Conservation (phyloP, 2,329 filamentous ascomycete species). For the Fusarium sp. region DNA sequence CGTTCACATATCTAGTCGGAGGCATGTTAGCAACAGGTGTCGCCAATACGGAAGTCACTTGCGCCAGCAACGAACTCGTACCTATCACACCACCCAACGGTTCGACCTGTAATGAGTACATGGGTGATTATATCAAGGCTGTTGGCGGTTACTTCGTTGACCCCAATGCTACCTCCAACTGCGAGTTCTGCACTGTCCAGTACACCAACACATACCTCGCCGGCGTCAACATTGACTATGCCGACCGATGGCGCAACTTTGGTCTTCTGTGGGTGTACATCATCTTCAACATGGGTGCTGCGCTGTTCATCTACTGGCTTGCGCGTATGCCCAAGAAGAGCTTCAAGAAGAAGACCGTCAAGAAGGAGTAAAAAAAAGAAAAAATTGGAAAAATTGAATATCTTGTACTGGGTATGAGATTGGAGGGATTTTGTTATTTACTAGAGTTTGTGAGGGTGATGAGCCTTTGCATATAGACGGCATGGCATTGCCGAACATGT, state of each 20-base stretch:
- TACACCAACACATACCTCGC: conserved; percentile 65
- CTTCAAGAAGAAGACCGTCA: conserved; percentile 46
- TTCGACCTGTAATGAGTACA: conserved; percentile 69
- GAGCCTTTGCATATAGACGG: conserved; percentile 28
- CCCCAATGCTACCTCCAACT: conserved; percentile 57
- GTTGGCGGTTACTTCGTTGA: conserved; percentile 67
- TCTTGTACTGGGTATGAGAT: conserved; percentile 14
- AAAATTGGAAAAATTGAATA: not conserved
- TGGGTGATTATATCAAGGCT: conserved; percentile 59
- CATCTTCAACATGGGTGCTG: conserved; percentile 66
- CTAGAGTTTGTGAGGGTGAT: conserved; percentile 10
- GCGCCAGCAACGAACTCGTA: conserved; percentile 76
- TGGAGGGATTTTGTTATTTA: conserved; percentile 1
- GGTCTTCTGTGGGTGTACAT: conserved; percentile 71
- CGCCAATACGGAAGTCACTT: conserved; percentile 72
- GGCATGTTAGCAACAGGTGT: conserved; percentile 78
- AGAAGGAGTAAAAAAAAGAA: conserved; percentile 7
- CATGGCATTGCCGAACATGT: conserved; percentile 26
- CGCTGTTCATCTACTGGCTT: conserved; percentile 67
- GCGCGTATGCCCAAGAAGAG: conserved; percentile 58
- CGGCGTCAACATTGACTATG: conserved; percentile 62
- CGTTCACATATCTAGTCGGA: conserved; percentile 83
- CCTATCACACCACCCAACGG: conserved; percentile 68
- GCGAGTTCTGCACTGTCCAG: conserved; percentile 66
- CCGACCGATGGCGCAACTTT: conserved; percentile 75